Base-by-base conservation (phyloP, 352 stramenopile species). In the Thalassiosira mediterranea region DNA sequence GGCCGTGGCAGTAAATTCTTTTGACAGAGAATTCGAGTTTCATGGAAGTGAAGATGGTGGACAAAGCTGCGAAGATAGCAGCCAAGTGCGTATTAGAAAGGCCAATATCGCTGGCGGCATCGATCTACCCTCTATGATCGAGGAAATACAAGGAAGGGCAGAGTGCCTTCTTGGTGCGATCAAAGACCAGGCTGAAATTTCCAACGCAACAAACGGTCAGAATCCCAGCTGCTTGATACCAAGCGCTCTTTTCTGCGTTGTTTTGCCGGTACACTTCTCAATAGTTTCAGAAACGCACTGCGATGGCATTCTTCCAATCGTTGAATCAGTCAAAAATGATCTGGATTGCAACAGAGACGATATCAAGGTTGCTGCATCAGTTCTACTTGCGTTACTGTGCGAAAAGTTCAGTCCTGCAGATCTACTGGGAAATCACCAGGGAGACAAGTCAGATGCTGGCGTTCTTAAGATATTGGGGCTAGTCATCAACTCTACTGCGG, bases 381-480 rank as follows among this genome's bases (percentile, higher is more conserved):
- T 81, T 25, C 21, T 87, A 4, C 70, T 91, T 49, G 84, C 79
- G 10, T 15, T 76, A 2, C 44, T 91, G 4, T 87, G 74, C 68
- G 84, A 93, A 74, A 76, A 68, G 31, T 86, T 68, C 65, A 76
- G 79, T 28, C 70, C 83, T 48, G 72, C 81, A 56, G 29, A 54
- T 32, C 66, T 93, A 1, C 28, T 89, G 11, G 70, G 76, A 62
- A 75, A 44, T 21, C 29, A 31, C 34, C 3, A 53, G 44, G 26
- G 25, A 26, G 60, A 71, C 13, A 53, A 72, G 17, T 38, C 46
- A 26, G 67, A 71, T 49, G 40, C 25, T 40, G 71, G 67, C 38
- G 65, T 90, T 67, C 58, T 92, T 34, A 31, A 70, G 28, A 59
- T 88, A 10, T 69, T 92, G 29, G 66, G 73, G 10, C n/a, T 88